These are phyloP conservation scores for Priceomyces fermenticarens DNA, from an alignment of 805 yeast genomes.

Conservation along the genomic window DNA sequence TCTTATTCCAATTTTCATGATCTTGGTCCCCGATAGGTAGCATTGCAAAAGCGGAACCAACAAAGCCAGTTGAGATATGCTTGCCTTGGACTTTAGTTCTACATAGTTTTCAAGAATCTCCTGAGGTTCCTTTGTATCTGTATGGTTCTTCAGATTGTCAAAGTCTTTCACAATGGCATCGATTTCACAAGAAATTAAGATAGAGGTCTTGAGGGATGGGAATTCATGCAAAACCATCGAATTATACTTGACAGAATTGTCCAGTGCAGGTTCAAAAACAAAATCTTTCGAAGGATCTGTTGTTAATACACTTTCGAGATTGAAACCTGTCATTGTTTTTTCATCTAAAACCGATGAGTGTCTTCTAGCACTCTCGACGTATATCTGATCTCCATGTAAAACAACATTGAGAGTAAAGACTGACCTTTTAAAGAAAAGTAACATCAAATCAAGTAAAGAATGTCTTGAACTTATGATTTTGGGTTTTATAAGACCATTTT, in stretches of 20 bases:
- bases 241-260: conserved; percentile 7
- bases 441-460: conserved; percentile 5
- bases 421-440: conserved; percentile 1
- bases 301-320: conserved; percentile 7
- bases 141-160: not conserved
- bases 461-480: conserved; percentile 8
- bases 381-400: conserved; percentile 6
- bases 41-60: conserved; percentile 6
- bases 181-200: conserved; percentile 9
- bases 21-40: conserved; percentile 6
- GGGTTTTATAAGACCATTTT: conserved; percentile 1
- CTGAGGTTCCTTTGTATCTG: not conserved
- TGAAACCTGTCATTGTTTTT: conserved; percentile 8
- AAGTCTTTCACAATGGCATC: conserved; percentile 6
- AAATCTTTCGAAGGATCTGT: not conserved
- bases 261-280: conserved; percentile 3
- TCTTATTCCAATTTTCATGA: conserved; percentile 6
- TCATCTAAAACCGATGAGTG: not conserved
- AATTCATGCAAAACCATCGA: conserved; percentile 8
- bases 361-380: conserved; percentile 5
- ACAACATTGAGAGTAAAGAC: conserved; percentile 4
- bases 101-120: conserved; percentile 6
- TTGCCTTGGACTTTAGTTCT: conserved; percentile 5
- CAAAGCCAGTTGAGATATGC: not conserved
- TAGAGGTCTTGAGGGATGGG: conserved; percentile 1